Evolutionary conservation across 139 green algal species (phyloP), one percentile per base, ranked within the genome.

Genomic region (Chlorella sp.): DNA sequence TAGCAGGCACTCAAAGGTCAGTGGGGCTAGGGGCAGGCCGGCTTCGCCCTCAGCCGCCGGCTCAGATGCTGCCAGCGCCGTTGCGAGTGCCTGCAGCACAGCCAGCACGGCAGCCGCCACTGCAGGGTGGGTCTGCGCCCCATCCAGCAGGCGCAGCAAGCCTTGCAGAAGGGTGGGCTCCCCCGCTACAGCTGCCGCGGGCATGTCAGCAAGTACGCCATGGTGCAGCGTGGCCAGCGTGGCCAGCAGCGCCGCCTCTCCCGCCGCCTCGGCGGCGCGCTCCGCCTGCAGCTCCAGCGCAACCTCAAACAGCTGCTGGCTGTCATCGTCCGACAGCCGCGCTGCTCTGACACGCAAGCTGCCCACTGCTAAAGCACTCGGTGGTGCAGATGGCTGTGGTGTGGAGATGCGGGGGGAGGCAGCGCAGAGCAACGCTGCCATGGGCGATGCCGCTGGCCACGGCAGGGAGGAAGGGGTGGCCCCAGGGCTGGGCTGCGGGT

Each of bases 121-220:
- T 4, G 11, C 25, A 4, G 70, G 70, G 39, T 15, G 70, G 25
- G 0, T 7, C 11, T n/a, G 36, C 28, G 12, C 74, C 15, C 47
- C 74, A 26, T 65, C 74, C 30, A 80, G 30, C 47, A 80, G 30
- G 47, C 51, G 30, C 47, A 65, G 51, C 74, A 80, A 51, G 30
- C 9, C 39, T 17, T 41, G 13, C 74, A 51, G 25, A 7, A 80
- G 47, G 9, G 51, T n/a, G 44, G 51, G 51, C 74, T 68, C 47
- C 47, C 74, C 47, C 38, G 76, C 76, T 38, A 73, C 76, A 16
- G 76, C 76, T 6, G 76, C 76, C 3, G 76, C 44, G 1, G 76
- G 62, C 63, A 82, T 73, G 63, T 73, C 76, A 26, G 38, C 25
- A 38, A 82, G 62, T 47, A 82, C 64, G 44, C 62, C 76, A 34